A percentile compares a stretch with the other conserved stretches of the same genome.
These are phyloP conservation scores for Berkeleyomyces basicola DNA, from an alignment of 2,329 filamentous ascomycete genomes.

Conservation along the genomic window DNA sequence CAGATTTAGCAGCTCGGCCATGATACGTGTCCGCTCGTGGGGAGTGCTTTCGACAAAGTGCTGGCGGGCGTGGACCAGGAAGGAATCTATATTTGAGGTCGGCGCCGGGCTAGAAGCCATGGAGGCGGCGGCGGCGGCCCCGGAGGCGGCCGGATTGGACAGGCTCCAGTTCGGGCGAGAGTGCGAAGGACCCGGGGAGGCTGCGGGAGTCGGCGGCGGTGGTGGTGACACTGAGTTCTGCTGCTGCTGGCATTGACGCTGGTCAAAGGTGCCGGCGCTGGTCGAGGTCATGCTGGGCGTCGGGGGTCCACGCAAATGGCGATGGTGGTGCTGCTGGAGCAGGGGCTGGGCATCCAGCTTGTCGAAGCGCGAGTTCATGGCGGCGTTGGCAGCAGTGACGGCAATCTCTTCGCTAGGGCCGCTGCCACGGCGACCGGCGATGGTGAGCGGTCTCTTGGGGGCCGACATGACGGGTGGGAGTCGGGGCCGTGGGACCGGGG, in stretches of 20 bases:
- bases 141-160: neutral
- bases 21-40: constrained; percentile 59
- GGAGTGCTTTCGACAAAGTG: constrained; percentile 66
- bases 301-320: constrained; percentile 39
- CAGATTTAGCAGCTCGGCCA: constrained; percentile 79
- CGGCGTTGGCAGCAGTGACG: constrained; percentile 30
- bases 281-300: constrained; percentile 52
- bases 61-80: constrained; percentile 60
- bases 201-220: constrained; percentile 47
- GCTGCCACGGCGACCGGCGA: constrained; percentile 45
- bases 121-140: constrained; percentile 47
- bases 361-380: neutral
- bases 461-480: constrained; percentile 23
- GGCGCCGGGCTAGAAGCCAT: neutral
- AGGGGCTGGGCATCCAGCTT: constrained; percentile 15
- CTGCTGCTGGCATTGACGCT: constrained; percentile 18
- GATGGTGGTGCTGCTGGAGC: constrained; percentile 36
- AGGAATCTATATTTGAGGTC: constrained; percentile 26
- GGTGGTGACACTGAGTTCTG: constrained; percentile 38
- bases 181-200: constrained; percentile 45
- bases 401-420: constrained; percentile 40
- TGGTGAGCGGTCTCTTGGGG: constrained; percentile 36
- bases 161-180: constrained; percentile 46
- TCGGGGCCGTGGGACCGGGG: neutral
- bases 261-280: constrained; percentile 41